Evolutionary conservation across 1,284 basidiomycete genomes (phyloP), one percentile per base, ranked within the genome.

Genomic region (Leccinum fuscescens): DNA sequence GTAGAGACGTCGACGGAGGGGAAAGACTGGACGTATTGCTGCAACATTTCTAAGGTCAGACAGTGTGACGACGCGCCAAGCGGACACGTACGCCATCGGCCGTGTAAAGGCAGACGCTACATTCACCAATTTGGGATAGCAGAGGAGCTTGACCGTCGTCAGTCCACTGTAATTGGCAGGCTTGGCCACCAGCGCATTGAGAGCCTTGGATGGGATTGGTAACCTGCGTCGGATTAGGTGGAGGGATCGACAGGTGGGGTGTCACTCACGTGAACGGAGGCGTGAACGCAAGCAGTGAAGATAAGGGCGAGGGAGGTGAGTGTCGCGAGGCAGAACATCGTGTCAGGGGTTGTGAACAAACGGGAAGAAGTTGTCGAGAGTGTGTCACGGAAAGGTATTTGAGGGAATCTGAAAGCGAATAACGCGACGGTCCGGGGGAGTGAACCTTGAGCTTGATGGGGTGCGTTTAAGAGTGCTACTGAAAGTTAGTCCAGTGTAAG

Each of bases 61-160:
- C 31, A 4, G 29, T 7, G 20, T 31, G 37, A 24, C 55, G 17
- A 48, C 35, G n/a, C 17, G 48, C 35, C 44, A 54, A 44, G 35
- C 31, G 17, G 9, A 46, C 50, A 61, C 54, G 35, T 60, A 86
- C 88, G 72, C 77, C 67, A 3, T 80, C 66, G 4, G 82, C 85
- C 17, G 78, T 79, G 65, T 82, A 89, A 35, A 90, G 71, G 1
- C 77, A 84, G 54, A 86, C 78, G 3, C 72, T 72, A 56, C 79
- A 79, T 0, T 80, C 66, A 6, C 86, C 85, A 50, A 89, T 80
- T 35, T 67, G 61, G 8, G 72, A 57, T 9, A 88, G 67, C 14
- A 82, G 69, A 2, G 88, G 88, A 1, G 60, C 55, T n/a, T 63
- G 54, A 15, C 88, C 88, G 61, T 90, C 76, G 55, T 90, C 88